Percentiles rank a stretch among this genome's conserved stretches.
These are phyloP conservation scores for Abortiporus biennis DNA, from an alignment of 1,284 basidiomycete genomes.

Conservation along the genomic window DNA sequence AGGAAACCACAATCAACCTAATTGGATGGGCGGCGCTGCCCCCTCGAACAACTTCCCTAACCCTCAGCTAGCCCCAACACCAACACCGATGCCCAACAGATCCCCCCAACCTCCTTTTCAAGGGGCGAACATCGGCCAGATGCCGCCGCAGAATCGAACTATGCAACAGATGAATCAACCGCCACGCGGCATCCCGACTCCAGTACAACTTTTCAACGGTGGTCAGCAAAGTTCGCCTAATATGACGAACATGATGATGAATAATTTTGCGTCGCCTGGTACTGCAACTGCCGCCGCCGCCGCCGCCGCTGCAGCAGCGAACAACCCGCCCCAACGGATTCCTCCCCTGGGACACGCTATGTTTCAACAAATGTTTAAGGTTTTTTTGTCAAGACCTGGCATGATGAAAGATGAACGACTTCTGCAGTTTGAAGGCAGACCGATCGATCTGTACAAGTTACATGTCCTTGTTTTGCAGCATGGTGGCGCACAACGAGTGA, in stretches of 20 bases:
- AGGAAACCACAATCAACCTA: neutral
- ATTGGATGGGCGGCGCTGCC: neutral
- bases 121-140: neutral
- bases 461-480: slow-evolving; percentile 52
- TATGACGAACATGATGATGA: slow-evolving; percentile 13
- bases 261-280: slow-evolving; percentile 13
- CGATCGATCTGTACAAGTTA: slow-evolving; percentile 50
- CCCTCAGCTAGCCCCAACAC: neutral
- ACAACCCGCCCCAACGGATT: neutral
- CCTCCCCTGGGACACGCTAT: slow-evolving; percentile 33
- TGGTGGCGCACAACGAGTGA: slow-evolving; percentile 45
- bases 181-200: neutral
- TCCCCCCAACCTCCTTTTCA: slow-evolving; percentile 9
- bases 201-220: neutral
- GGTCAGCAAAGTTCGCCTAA: slow-evolving; percentile 18
- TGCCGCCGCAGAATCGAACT: neutral
- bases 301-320: neutral
- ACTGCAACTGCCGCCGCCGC: slow-evolving; percentile 3
- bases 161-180: neutral
- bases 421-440: slow-evolving; percentile 41
- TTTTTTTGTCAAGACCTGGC: slow-evolving; percentile 36
- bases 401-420: slow-evolving; percentile 34
- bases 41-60: slow-evolving; percentile 2
- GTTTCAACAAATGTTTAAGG: slow-evolving; percentile 44
- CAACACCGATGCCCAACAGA: slow-evolving; percentile 7